Evolutionary conservation across 371 early-diverging fungal species (phyloP).

Genomic region (Mortierella sp.): DNA sequence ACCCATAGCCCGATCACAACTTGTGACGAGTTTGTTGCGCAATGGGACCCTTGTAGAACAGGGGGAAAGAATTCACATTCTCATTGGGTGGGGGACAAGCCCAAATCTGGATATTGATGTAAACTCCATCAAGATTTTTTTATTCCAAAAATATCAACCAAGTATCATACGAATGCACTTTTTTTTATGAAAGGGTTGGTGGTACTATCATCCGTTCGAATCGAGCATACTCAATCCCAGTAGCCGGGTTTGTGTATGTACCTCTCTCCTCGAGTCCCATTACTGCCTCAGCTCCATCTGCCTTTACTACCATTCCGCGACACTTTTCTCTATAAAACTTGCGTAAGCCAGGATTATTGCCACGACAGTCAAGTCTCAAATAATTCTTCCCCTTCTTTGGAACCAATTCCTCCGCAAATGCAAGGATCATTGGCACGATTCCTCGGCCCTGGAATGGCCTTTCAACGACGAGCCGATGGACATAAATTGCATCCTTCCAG

Average conservation of each 20-base stretch:
- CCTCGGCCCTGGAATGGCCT: slow-evolving; percentile 36
- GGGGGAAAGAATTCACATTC: background rate
- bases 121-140: too few species aligned
- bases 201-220: slow-evolving; percentile 31
- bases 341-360: slow-evolving; percentile 38
- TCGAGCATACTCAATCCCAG: slow-evolving; percentile 46
- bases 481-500: slow-evolving; percentile 53
- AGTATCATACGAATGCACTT: too few species aligned
- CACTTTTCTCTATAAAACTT: slow-evolving; percentile 53
- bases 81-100: too few species aligned
- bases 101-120: too few species aligned
- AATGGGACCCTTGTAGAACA: too few species aligned
- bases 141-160: too few species aligned
- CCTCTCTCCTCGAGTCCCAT: slow-evolving; percentile 38
- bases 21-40: too few species aligned
- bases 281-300: slow-evolving; percentile 10
- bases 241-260: slow-evolving; percentile 36
- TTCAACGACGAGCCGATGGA: slow-evolving; percentile 51
- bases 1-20: too few species aligned
- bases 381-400: slow-evolving; percentile 19
- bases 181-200: too few species aligned
- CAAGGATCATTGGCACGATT: slow-evolving; percentile 32
- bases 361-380: slow-evolving; percentile 44
- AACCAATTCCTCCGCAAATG: slow-evolving; percentile 31
- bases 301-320: slow-evolving; percentile 15